Conservation (phyloP, 257 asterid genomes). For the Penstemon davidsonii region DNA sequence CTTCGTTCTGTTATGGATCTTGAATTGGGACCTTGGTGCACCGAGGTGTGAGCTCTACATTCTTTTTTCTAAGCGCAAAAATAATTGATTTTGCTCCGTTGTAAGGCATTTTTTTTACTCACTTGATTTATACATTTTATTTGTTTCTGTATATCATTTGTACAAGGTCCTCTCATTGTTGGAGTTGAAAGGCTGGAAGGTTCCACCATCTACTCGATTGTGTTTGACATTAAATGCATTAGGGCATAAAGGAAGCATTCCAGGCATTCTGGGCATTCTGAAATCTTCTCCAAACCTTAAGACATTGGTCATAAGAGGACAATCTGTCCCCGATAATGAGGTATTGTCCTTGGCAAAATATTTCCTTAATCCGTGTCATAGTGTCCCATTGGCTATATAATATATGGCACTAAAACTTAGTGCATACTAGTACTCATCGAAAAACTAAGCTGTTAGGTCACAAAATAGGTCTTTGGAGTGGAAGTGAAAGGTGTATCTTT, state of each 20-base stretch:
- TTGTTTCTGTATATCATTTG: neutral
- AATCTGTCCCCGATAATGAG: neutral
- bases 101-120: neutral
- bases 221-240: neutral
- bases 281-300: conserved; percentile 27
- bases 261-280: conserved; percentile 30
- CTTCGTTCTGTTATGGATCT: too few relatives aligned
- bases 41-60: too few relatives aligned
- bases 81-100: too few relatives aligned
- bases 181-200: conserved; percentile 4
- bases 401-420: too few relatives aligned
- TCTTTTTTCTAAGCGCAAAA: too few relatives aligned
- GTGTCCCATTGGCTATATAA: too few relatives aligned
- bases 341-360: neutral
- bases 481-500: neutral
- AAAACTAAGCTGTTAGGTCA: too few relatives aligned
- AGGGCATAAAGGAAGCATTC: neutral
- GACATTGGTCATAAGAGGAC: conserved; percentile 17
- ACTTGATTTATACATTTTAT: neutral
- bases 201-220: conserved; percentile 7
- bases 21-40: too few relatives aligned
- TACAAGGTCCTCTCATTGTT: conserved; percentile 14
- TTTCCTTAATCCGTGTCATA: neutral
- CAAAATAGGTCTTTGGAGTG: neutral
- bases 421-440: neutral